Conservation (phyloP, 164 flowering plant species). For the Sextonia rubra region DNA sequence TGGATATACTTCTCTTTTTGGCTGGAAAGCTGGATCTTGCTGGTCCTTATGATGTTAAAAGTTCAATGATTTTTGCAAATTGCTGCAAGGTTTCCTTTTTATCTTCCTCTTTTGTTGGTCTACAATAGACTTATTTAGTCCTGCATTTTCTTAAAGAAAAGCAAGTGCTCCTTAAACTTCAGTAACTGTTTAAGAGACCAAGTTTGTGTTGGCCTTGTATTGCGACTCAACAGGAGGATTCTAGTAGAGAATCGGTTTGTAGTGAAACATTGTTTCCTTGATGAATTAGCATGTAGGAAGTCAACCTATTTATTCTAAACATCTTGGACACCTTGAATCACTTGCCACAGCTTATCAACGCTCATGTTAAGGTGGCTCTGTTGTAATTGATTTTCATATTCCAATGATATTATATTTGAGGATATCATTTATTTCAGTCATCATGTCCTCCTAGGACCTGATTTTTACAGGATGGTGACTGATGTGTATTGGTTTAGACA, state of each 20-base stretch:
- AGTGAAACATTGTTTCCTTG: not conserved
- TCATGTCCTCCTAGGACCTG: not conserved
- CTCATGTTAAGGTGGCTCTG: not conserved
- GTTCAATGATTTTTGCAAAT: conserved; percentile 54
- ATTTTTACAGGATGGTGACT: not conserved
- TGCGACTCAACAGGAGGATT: not conserved
- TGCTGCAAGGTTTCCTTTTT: conserved; percentile 71
- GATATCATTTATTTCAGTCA: not conserved
- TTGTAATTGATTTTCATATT: not conserved
- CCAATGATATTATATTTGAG: not conserved
- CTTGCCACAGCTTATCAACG: not conserved
- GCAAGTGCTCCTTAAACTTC: no score
- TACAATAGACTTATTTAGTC: not conserved
- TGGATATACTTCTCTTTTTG: conserved; percentile 78
- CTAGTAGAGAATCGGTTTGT: not conserved
- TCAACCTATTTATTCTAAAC: not conserved
- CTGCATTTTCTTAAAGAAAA: not conserved
- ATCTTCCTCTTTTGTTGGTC: conserved; percentile 3
- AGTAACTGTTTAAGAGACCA: not conserved
- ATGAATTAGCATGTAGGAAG: not conserved
- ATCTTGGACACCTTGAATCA: not conserved
- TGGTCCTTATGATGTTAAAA: conserved; percentile 79
- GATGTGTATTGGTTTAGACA: no score
- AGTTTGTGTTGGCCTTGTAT: not conserved
- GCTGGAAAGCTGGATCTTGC: conserved; percentile 73